Percentiles rank a stretch among this genome's conserved stretches.
Conservation (phyloP, 352 stramenopile genomes). For the Pythium scleroteichum region DNA sequence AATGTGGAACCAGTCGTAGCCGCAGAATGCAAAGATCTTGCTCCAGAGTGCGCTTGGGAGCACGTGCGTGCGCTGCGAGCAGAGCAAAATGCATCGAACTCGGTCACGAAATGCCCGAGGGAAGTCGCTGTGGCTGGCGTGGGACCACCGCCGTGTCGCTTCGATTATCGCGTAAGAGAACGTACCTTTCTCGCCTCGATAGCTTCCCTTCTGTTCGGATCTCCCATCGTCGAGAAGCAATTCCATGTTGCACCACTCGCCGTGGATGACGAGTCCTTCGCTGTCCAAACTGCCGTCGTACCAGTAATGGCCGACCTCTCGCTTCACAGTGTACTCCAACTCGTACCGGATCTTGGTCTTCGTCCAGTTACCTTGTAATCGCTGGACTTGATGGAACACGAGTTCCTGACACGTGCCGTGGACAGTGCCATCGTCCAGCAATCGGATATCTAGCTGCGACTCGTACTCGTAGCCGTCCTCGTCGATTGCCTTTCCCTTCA, state of each 20-base stretch:
- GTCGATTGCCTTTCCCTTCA: conserved; percentile 65
- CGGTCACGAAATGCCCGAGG: conserved; percentile 39
- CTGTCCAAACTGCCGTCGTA: conserved; percentile 42
- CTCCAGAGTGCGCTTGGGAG: conserved; percentile 54
- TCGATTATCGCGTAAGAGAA: conserved; percentile 57
- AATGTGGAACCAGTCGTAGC: conserved; percentile 51
- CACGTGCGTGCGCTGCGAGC: conserved; percentile 39
- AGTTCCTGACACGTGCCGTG: conserved; percentile 47
- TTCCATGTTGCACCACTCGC: conserved; percentile 53
- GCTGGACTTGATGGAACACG: conserved; percentile 54
- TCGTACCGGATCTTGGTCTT: conserved; percentile 38
- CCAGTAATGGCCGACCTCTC: conserved; percentile 55
- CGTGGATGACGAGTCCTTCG: conserved; percentile 46
- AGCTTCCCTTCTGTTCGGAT: neutral
- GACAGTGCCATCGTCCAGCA: conserved; percentile 39
- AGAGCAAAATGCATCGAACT: conserved; percentile 45
- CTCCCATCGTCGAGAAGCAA: conserved; percentile 17
- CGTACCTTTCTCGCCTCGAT: conserved; percentile 50
- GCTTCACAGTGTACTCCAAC: conserved; percentile 63
- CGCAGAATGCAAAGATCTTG: conserved; percentile 57
- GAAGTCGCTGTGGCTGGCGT: conserved; percentile 45
- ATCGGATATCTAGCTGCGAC: conserved; percentile 51
- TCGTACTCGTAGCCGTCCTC: conserved; percentile 75
- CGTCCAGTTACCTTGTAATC: conserved; percentile 45
- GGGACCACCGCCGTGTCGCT: conserved; percentile 45